Base-by-base conservation (phyloP, 2,329 filamentous ascomycete species). In the Thelonectria blattea region DNA sequence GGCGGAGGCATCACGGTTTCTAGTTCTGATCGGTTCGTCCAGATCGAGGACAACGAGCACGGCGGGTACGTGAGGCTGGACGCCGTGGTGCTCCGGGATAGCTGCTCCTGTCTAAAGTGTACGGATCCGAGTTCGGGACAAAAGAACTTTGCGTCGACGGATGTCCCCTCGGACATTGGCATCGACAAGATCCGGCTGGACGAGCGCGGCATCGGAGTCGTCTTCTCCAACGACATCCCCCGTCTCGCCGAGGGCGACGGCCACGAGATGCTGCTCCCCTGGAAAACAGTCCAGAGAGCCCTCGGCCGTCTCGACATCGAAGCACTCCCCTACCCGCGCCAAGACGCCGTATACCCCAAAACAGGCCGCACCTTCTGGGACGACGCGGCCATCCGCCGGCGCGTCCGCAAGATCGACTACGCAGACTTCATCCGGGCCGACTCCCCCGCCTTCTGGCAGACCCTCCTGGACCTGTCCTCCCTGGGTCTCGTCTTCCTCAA, bases 401-500 rank as follows among this genome's bases (percentile, higher is more conserved):
- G 82, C n/a, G 78, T 87, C 11, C 76, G 79, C 50, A 87, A 84
- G 75, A 79, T 95, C 45, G 80, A 87, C 55, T 97, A 90, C 75
- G 71, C 85, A 0, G 86, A 88, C 41, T 97, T 92, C 76, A 89
- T 96, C 81, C 27, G 8, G 5, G 71, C 77, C 17, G 85, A 85
- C 49, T 70, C 75, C 0, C 79, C 79, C 1, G 68, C 72, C 37
- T 87, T 96, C 57, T 84, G 83, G 69, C 73, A 80, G 3, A 88
- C 86, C 3, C 79, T 97, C 54, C 75, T 79, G 12, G 82, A 88
- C 52, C 80, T 98, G 3, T 78, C 84, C 37, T 78, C 78, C 32
- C 83, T 88, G 52, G 95, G 95, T 0, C 78, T 98, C 0, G 78
- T 97, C 15, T 92, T 96, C 74, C 75, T 98, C 27, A 86, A 84